These are phyloP conservation scores for Pseudozyma hubeiensis DNA, from an alignment of 1,284 basidiomycete genomes.

Conservation along the genomic window DNA sequence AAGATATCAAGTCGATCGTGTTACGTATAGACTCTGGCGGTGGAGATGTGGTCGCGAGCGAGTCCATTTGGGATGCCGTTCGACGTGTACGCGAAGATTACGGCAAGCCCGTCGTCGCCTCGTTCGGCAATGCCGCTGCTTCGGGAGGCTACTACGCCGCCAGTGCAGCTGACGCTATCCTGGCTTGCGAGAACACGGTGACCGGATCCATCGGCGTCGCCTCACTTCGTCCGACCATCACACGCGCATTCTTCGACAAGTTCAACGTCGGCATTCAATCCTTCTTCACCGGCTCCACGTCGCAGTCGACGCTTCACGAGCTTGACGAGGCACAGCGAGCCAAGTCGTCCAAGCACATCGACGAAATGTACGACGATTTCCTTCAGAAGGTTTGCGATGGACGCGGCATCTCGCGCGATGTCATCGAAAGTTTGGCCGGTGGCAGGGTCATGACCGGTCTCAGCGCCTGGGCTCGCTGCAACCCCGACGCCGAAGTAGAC, in stretches of 20 bases:
- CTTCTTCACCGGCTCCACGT: conserved; percentile 69
- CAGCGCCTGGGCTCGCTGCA: conserved; percentile 67
- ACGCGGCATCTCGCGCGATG: conserved; percentile 66
- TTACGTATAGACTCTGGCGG: conserved; percentile 70
- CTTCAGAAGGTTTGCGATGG: conserved; percentile 68
- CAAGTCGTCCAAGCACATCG: conserved; percentile 66
- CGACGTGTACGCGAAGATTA: conserved; percentile 65
- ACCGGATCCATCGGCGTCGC: conserved; percentile 70
- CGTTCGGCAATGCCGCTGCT: conserved; percentile 70
- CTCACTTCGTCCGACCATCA: conserved; percentile 70
- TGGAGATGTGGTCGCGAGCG: conserved; percentile 70
- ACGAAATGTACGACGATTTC: conserved; percentile 69
- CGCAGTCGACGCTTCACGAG: conserved; percentile 66
- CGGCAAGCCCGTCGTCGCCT: conserved; percentile 70
- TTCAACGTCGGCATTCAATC: conserved; percentile 69
- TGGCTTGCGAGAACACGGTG: conserved; percentile 69
- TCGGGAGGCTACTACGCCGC: conserved; percentile 69
- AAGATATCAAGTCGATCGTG: conserved; percentile 69
- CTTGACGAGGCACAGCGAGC: conserved; percentile 63
- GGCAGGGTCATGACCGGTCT: conserved; percentile 70
- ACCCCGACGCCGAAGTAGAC: conserved; percentile 40
- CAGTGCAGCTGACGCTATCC: conserved; percentile 65
- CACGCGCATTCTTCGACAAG: conserved; percentile 69
- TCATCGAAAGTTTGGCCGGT: conserved; percentile 69
- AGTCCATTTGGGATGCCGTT: conserved; percentile 70